Base-by-base conservation (phyloP, 108 stramenopile genomes). In the Chaetoceros tenuissimus region DNA sequence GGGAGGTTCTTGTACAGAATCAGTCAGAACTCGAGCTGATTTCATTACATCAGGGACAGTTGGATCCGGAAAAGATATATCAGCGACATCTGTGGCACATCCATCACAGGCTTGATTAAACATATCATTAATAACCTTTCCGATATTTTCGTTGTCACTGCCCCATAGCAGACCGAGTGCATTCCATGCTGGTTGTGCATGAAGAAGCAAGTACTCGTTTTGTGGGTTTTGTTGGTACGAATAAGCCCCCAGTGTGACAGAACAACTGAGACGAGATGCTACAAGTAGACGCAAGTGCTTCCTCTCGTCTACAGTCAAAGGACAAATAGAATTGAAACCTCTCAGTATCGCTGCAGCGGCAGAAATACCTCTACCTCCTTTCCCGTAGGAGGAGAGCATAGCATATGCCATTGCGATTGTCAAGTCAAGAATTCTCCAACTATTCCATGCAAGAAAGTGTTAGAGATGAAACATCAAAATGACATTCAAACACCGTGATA, bases 361-460 rank as follows among this genome's bases (percentile, higher is more conserved):
- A 20, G 89, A 80, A 45, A 89, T 68, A 13, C 68, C 61, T 46
- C 84, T 60, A 43, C 72, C 55, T 0, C 49, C 46, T 64, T 87
- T 94, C 8, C 82, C 87, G 51, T 82, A 87, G 13, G 69, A 62
- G n/a, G 79, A 69, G 24, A 94, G 48, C 64, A 89, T 73, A 10
- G 87, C 76, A 73, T 94, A 94, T 0, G 89, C 82, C 85, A 92
- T 84, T 53, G 87, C 87, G 0, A 87, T 74, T 29, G 87, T 57
- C 29, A 89, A 55, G 62, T 94, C 94, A 48, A 85, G 58, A 22
- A 92, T 78, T 65, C 80, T 68, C 94, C 94, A 94, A 64, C 86
- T 88, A 53, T 55, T 24, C 25, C 26, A 20, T 21, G 20, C 24
- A 63, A 16, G 23, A 49, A 21, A 31, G 59, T 57, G 19, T 44